Evolutionary conservation across 139 green algal genomes (phyloP).

Genomic region (Marvania coccoides): DNA sequence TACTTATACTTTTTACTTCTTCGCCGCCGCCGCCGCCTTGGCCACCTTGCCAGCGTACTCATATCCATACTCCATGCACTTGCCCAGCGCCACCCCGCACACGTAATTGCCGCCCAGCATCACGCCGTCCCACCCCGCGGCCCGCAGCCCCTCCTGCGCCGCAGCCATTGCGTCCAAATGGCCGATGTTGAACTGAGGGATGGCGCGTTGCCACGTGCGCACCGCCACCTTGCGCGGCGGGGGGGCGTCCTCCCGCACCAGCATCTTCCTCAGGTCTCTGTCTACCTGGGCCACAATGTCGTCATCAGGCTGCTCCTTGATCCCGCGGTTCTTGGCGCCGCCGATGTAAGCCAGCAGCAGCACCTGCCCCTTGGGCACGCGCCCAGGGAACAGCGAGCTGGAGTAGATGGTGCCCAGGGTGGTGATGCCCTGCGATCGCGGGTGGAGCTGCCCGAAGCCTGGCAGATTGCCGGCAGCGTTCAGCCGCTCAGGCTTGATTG

Average conservation of each 20-base stretch:
- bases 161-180: slow-evolving; percentile 57
- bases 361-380: slow-evolving; percentile 46
- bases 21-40: not conserved
- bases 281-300: slow-evolving; percentile 73
- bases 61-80: slow-evolving; percentile 89
- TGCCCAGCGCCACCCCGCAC: slow-evolving; percentile 86
- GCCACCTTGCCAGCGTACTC: slow-evolving; percentile 66
- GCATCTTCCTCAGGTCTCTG: slow-evolving; percentile 90
- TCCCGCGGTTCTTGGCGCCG: slow-evolving; percentile 78
- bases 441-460: slow-evolving; percentile 98
- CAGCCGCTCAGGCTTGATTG: slow-evolving; percentile 72
- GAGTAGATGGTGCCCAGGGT: slow-evolving; percentile 99
- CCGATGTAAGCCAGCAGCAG: slow-evolving; percentile 98
- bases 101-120: slow-evolving; percentile 98
- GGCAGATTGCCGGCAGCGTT: slow-evolving; percentile 52
- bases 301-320: slow-evolving; percentile 67
- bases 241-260: slow-evolving; percentile 81
- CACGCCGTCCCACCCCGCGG: slow-evolving; percentile 62
- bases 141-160: slow-evolving; percentile 43
- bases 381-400: slow-evolving; percentile 82
- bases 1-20: not conserved
- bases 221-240: slow-evolving; percentile 72
- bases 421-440: slow-evolving; percentile 81
- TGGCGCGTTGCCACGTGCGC: slow-evolving; percentile 89
- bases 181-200: slow-evolving; percentile 97